A percentile compares a stretch with the other conserved stretches of the same genome.
These are phyloP conservation scores for Stephania cephalantha DNA, from an alignment of 164 flowering plant species.

Conservation along the genomic window DNA sequence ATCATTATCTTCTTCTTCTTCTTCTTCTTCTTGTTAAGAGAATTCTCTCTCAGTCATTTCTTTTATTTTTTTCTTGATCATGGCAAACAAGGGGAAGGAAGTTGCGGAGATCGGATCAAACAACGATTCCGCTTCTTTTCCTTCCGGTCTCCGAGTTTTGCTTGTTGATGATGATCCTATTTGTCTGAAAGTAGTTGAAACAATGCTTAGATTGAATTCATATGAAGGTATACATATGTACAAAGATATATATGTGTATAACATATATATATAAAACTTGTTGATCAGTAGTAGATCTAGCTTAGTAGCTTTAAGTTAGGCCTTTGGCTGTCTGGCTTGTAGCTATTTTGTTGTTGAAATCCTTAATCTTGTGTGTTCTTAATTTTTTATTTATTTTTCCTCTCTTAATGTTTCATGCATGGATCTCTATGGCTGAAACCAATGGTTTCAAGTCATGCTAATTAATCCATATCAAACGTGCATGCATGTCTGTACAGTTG, in stretches of 20 bases:
- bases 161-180: conserved; percentile 31
- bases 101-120: neutral
- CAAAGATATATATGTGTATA: conserved; percentile 8
- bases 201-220: conserved; percentile 20
- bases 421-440: neutral
- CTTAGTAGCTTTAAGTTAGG: neutral
- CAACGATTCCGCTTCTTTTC: neutral
- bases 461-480: neutral
- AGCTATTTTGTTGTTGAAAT: neutral
- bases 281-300: neutral
- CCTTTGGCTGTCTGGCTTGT: neutral
- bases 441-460: neutral
- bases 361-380: no score
- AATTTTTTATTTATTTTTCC: no score
- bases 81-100: neutral
- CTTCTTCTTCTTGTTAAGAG: neutral
- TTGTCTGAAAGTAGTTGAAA: conserved; percentile 20
- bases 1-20: neutral
- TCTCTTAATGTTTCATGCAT: no score
- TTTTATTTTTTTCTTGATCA: neutral
- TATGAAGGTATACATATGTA: conserved; percentile 17
- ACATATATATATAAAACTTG: neutral
- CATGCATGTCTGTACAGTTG: neutral
- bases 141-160: conserved; percentile 25
- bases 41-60: neutral